A percentile compares a stretch with the other conserved stretches of the same genome.
These are phyloP conservation scores for Penicillium macrosclerotiorum DNA, from an alignment of 495 filamentous ascomycete species.

Conservation along the genomic window DNA sequence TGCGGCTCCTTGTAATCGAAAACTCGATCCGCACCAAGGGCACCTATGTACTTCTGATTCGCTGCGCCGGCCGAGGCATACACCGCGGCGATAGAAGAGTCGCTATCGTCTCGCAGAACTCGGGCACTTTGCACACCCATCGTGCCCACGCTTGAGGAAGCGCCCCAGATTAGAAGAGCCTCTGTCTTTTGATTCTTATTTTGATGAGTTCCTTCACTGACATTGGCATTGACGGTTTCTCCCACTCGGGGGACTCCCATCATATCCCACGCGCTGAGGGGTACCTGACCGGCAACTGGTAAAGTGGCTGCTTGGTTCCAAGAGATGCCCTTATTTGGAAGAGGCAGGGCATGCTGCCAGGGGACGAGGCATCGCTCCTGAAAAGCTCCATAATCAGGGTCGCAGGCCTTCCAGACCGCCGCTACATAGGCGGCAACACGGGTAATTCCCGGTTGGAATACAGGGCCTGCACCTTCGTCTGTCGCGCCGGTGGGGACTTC, in stretches of 20 bases:
- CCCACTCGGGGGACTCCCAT: constrained; percentile 25
- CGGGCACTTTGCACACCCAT: constrained; percentile 45
- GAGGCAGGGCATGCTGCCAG: constrained; percentile 31
- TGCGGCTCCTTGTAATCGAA: constrained; percentile 49
- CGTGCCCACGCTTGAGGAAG: constrained; percentile 43
- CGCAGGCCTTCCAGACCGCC: constrained; percentile 32
- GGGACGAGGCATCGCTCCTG: constrained; percentile 42
- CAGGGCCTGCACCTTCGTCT: constrained; percentile 1
- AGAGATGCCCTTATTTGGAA: constrained; percentile 36
- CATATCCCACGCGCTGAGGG: constrained; percentile 30
- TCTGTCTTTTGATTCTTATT: constrained; percentile 21
- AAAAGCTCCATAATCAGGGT: constrained; percentile 46
- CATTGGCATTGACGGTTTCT: constrained; percentile 7
- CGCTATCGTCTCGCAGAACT: constrained; percentile 27
- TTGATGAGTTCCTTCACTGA: not conserved
- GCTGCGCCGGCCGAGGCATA: constrained; percentile 49
- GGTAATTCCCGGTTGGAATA: constrained; percentile 36
- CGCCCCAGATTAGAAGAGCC: constrained; percentile 47
- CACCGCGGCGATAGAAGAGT: constrained; percentile 31
- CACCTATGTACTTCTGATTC: constrained; percentile 43
- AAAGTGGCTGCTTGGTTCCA: constrained; percentile 46
- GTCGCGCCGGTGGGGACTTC: constrained; percentile 30
- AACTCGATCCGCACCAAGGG: constrained; percentile 46
- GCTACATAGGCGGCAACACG: constrained; percentile 43
- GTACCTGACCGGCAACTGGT: constrained; percentile 39